phyloP scores from a whole-genome alignment of 129 eudicot species.

The Centrapalus pauciflorus region DNA sequence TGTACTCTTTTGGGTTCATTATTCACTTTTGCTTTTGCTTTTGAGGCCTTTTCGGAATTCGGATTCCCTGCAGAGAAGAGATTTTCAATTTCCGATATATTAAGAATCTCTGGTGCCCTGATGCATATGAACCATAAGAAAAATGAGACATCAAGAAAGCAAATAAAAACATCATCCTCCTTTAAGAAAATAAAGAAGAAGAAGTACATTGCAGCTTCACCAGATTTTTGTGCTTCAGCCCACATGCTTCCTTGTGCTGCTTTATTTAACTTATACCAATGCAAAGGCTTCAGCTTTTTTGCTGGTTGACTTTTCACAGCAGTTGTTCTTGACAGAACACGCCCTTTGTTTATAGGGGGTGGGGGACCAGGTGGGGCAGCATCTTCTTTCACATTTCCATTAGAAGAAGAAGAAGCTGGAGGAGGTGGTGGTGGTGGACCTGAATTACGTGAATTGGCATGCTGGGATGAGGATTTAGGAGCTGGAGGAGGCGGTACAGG shows the following conservation, averaged over 20 bases:
- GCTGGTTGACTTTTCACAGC: slow-evolving; percentile 40
- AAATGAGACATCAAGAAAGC: background rate
- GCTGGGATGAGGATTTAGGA: too few species aligned
- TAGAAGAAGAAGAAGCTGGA: too few species aligned
- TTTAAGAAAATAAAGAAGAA: background rate
- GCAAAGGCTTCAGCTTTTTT: slow-evolving; percentile 67
- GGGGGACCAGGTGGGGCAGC: slow-evolving; percentile 18
- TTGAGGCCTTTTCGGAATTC: slow-evolving; percentile 36
- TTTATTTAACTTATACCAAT: slow-evolving; percentile 66
- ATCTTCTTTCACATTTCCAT: background rate
- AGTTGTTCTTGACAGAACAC: slow-evolving; percentile 41
- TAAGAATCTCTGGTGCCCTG: slow-evolving; percentile 64
- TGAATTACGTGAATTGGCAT: too few species aligned
- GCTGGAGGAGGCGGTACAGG: too few species aligned
- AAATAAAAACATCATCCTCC: slow-evolving; percentile 12
- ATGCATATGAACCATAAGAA: background rate
- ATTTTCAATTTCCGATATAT: slow-evolving; percentile 71
- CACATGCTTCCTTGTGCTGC: slow-evolving; percentile 63
- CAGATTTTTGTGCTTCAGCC: slow-evolving; percentile 66
- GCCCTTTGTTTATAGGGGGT: slow-evolving; percentile 46
- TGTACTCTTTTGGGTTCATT: slow-evolving; percentile 53
- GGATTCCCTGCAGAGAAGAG: slow-evolving; percentile 54
- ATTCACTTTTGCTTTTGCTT: slow-evolving; percentile 38
- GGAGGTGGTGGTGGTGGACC: slow-evolving; percentile 18
- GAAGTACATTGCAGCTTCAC: slow-evolving; percentile 43